phyloP scores from a whole-genome alignment of 352 stramenopile species.

The Globisporangium nagaii region DNA sequence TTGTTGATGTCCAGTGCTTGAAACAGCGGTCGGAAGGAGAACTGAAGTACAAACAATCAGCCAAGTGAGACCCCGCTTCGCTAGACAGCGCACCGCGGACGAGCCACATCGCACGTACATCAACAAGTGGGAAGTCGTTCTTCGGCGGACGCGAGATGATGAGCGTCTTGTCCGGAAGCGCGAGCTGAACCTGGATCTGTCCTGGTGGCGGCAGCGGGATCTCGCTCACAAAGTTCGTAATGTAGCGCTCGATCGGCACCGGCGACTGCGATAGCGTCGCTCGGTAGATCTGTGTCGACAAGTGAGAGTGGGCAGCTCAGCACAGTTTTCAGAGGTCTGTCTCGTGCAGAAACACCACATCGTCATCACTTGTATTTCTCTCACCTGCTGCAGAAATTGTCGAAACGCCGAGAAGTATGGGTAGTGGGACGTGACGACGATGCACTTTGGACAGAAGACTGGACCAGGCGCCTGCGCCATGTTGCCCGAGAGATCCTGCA shows the following conservation, averaged over 20 bases:
- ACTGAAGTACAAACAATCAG: conserved; percentile 32
- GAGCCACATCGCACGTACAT: conserved; percentile 42
- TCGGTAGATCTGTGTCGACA: conserved; percentile 53
- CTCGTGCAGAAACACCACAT: too few relatives aligned
- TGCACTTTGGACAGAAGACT: conserved; percentile 90
- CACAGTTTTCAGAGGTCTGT: neutral
- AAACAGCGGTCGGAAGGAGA: conserved; percentile 93
- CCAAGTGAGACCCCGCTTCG: neutral
- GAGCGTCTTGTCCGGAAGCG: conserved; percentile 81
- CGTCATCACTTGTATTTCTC: too few relatives aligned
- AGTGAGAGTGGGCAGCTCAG: too few relatives aligned
- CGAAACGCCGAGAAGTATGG: conserved; percentile 94
- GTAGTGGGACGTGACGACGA: conserved; percentile 93
- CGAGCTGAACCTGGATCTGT: conserved; percentile 89
- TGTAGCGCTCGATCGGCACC: conserved; percentile 95
- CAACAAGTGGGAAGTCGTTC: conserved; percentile 90
- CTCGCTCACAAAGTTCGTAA: conserved; percentile 95
- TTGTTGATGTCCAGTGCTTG: conserved; percentile 90
- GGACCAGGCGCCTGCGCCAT: conserved; percentile 38
- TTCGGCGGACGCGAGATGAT: conserved; percentile 82
- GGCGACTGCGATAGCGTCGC: conserved; percentile 82
- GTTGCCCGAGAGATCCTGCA: conserved; percentile 57
- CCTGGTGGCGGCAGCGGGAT: conserved; percentile 92
- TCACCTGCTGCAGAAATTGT: conserved; percentile 94
- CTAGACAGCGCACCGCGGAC: neutral